Base-by-base conservation (phyloP, 768 basidiomycete genomes). In the Leccinum aurantiacum region DNA sequence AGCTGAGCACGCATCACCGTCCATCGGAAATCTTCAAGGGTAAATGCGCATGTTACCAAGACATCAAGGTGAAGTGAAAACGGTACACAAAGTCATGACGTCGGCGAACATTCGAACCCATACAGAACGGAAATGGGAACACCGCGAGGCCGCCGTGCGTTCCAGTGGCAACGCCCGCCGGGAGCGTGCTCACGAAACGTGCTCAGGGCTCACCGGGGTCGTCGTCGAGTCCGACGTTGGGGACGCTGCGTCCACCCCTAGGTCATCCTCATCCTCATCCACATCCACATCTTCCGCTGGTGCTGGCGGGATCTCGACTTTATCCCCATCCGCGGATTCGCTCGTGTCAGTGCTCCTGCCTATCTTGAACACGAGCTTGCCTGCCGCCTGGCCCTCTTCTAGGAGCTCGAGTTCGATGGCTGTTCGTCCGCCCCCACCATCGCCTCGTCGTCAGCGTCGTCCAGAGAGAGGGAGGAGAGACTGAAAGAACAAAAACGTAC, bases 321-420 rank as follows among this genome's bases (percentile, higher is more conserved):
- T 24, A 11, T 57, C 61, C 11, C 44, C 44, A 19, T 46, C 44
- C 19, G 44, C 19, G 11, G 44, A 46, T 46, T 19, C 44, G 44
- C 8, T 59, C 4, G 60, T 63, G 1, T 25, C n/a, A 13, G 15
- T 2, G 15, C 63, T 65, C 61, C 33, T 71, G 57, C 59, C 62
- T 25, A 73, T 75, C 44, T 56, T 71, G 51, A 73, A 75, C 9
- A 55, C 33, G 24, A 73, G 64, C 54, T 52, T 74, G 10, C 72
- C 72, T 5, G 72, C 71, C 11, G 71, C 67, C 47, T 71, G 63
- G 1, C 72, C 72, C 38, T 73, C 71, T 58, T 71, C 72, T 3
- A 73, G 60, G 46, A 73, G 68, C 47, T 73, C 72, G 13, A 73
- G 69, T 37, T 69, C 72, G 46, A 73, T 60, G 17, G 68, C 72